These are phyloP conservation scores for Crocinoboletus sp. DNA, from an alignment of 1,284 basidiomycete genomes.

Conservation along the genomic window DNA sequence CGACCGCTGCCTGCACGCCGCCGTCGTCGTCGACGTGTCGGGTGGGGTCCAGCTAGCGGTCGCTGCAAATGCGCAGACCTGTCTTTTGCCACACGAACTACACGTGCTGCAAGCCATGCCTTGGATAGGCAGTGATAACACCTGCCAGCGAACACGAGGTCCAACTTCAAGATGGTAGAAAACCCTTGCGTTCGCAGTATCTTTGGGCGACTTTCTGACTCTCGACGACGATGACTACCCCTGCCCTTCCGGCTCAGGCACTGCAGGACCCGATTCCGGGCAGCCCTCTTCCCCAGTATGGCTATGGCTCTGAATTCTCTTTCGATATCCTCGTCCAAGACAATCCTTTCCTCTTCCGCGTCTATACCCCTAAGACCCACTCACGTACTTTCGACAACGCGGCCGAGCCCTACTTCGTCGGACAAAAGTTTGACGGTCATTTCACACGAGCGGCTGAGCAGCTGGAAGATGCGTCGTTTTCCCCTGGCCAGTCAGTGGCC, in stretches of 20 bases:
- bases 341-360: constrained; percentile 72
- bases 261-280: constrained; percentile 23
- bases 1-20: not conserved
- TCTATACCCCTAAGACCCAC: constrained; percentile 64
- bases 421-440: constrained; percentile 53
- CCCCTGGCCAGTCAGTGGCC: constrained; percentile 32
- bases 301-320: constrained; percentile 57
- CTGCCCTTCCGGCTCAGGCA: constrained; percentile 14
- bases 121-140: constrained; percentile 31
- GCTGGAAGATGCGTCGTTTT: constrained; percentile 26
- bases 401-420: constrained; percentile 57
- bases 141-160: constrained; percentile 34
- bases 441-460: constrained; percentile 40
- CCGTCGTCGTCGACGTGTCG: not conserved
- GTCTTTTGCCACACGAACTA: constrained; percentile 5
- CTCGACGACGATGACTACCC: constrained; percentile 26
- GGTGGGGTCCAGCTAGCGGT: not conserved
- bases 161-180: constrained; percentile 23
- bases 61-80: not conserved
- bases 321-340: constrained; percentile 56
- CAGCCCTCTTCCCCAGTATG: constrained; percentile 58
- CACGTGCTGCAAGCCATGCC: constrained; percentile 24
- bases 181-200: constrained; percentile 15
- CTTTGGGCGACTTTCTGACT: constrained; percentile 8
- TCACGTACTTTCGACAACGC: constrained; percentile 47